Conservation (phyloP, 345 rosid genomes). For the Salix caprea region DNA sequence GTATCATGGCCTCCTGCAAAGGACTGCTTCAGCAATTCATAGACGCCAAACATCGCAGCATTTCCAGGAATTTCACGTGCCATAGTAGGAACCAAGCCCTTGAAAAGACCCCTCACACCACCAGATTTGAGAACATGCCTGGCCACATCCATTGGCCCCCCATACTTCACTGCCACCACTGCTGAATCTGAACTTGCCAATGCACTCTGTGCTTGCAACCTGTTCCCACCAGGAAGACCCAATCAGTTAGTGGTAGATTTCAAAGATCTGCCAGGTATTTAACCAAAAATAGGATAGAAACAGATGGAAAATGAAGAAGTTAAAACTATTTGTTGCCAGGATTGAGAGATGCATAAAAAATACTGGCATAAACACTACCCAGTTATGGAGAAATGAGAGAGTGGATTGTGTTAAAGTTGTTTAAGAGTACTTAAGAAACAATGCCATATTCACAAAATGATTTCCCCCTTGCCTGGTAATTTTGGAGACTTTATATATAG, state of each 20-base stretch:
- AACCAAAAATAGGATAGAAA: neutral
- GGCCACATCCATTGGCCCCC: slow-evolving; percentile 96
- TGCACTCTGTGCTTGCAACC: slow-evolving; percentile 96
- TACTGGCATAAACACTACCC: neutral
- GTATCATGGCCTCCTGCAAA: slow-evolving; percentile 89
- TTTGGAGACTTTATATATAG: neutral
- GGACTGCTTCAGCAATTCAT: slow-evolving; percentile 71
- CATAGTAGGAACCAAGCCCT: slow-evolving; percentile 86
- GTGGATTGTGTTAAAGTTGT: neutral
- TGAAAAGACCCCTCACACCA: slow-evolving; percentile 79
- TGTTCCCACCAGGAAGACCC: slow-evolving; percentile 26
- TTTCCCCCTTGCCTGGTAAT: neutral
- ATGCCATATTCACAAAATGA: neutral
- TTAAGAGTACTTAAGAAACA: neutral
- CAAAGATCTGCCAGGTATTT: neutral
- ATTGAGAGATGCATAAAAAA: neutral
- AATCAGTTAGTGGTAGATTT: neutral
- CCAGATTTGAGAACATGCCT: slow-evolving; percentile 79
- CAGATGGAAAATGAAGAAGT: neutral
- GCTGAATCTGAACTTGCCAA: slow-evolving; percentile 48
- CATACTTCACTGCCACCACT: slow-evolving; percentile 61
- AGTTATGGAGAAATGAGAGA: neutral
- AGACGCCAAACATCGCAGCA: slow-evolving; percentile 82
- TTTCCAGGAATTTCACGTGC: slow-evolving; percentile 96
- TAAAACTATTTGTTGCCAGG: neutral